Evolutionary conservation across 2,329 filamentous ascomycete species (phyloP), one percentile per base, ranked within the genome.

Genomic region (Thelonectria discophora): DNA sequence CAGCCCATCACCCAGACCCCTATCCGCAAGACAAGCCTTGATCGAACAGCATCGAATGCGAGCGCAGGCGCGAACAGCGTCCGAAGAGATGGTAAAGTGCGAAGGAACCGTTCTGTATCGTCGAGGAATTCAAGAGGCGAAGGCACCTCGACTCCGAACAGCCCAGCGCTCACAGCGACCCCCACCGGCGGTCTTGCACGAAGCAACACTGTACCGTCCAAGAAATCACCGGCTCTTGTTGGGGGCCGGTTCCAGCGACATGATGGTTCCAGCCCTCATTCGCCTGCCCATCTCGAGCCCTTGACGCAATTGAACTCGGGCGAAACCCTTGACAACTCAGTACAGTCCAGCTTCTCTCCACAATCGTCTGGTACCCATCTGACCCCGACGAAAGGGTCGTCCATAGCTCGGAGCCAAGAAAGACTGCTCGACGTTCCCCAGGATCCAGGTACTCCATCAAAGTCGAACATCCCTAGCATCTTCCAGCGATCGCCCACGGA

Each of bases 171-270:
- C 56, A 79, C 79, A 3, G 76, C 82, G 24, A 84, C 85, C 1
- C 84, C 89, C 0, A 84, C 84, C 1, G 81, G 87, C 47, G 81
- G 83, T 15, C 74, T 88, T 17, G 81, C 78, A 42, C 82, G 86
- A 60, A 97, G 94, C 78, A 98, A 98, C 74, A 99, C 95, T 3
- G 84, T 98, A 13, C 95, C 95, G 1, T 95, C 94, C 0, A 97
- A 97, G 74, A 90, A 91, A 74, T 95, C 93, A 0, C 92, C 93
- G 8, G 88, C 87, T 9, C 77, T 94, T 45, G 82, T 86, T 42
- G 84, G 88, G 2, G 85, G 86, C 6, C 85, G 90, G n/a, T 91
- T 93, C 69, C 84, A 86, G 32, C 76, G 77, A 67, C 60, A 66
- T 9, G 77, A 77, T 8, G 70, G 62, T 24, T 64, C 73, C 11